Conservation (phyloP, 1,284 basidiomycete genomes). For the Apiotrichum sp. region DNA sequence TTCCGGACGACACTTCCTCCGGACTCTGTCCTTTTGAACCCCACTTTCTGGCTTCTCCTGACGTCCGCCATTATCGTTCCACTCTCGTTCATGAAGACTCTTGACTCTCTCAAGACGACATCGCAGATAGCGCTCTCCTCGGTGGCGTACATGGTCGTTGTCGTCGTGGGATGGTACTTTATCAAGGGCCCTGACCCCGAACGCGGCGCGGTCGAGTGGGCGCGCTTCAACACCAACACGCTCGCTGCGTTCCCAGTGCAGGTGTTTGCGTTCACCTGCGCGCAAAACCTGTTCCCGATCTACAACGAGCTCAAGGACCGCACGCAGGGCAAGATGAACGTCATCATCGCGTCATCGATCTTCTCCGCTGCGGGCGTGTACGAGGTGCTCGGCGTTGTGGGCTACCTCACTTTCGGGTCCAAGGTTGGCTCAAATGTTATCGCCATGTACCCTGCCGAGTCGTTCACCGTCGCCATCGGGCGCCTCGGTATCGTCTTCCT, state of each 20-base stretch:
- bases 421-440: conserved; percentile 86
- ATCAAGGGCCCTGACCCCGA: conserved; percentile 38
- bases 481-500: conserved; percentile 88
- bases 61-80: conserved; percentile 81
- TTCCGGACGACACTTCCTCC: conserved; percentile 54
- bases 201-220: conserved; percentile 40
- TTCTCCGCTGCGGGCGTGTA: conserved; percentile 72
- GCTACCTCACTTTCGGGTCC: conserved; percentile 92
- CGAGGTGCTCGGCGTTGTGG: conserved; percentile 53
- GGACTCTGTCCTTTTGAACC: conserved; percentile 59
- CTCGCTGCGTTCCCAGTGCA: conserved; percentile 82
- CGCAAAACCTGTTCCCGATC: conserved; percentile 86
- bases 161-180: conserved; percentile 51
- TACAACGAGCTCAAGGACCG: conserved; percentile 87
- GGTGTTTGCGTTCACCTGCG: conserved; percentile 87
- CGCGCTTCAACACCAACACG: conserved; percentile 36
- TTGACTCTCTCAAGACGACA: conserved; percentile 58
- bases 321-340: conserved; percentile 75
- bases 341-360: conserved; percentile 79
- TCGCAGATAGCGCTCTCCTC: conserved; percentile 46
- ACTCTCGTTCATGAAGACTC: conserved; percentile 73
- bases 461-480: conserved; percentile 84
- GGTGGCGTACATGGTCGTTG: conserved; percentile 60
- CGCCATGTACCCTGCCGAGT: conserved; percentile 67
- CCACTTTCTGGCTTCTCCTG: conserved; percentile 73